Evolutionary conservation across 805 yeast genomes (phyloP), one percentile per base, ranked within the genome.

Genomic region (Candida mattraensis): DNA sequence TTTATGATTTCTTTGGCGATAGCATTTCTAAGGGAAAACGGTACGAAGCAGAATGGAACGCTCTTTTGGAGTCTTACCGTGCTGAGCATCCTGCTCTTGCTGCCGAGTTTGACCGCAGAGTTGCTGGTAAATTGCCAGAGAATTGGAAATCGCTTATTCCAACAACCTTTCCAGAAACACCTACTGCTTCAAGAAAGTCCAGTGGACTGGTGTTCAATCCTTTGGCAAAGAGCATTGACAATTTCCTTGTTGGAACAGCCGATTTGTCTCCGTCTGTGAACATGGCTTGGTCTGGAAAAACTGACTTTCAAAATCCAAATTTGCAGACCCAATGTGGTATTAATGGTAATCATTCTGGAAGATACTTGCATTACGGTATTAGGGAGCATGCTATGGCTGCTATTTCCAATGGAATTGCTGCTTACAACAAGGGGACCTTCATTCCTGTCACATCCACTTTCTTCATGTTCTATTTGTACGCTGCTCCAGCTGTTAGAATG

Each of bases 371-470:
- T 70, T 91, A 82, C 66, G 99, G 99, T 79, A 95, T 91, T 51
- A 83, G 99, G 68, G 99, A 91, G 75, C 98, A 93, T 69, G 97
- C 87, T 63, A 88, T 91, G 97, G 96, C 96, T 69, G 96, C 97
- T 47, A 84, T 89, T 64, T 75, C 89, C 78, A 93, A 91, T 69
- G 99, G 99, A 79, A 83, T 91, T 55, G 76, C 93, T 39, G 97
- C 96, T 37, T 91, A 72, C 60, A 83, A 80, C 71, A 95, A 95
- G 64, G 98, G 96, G 69, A 91, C 99, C 59, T 91, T 66, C 44
- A 56, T 66, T 35, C 69, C 70, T 2, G 56, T 64, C 33, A 55
- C 67, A 29, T 56, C 71, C 25, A 50, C 66, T 0, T 66, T 91
- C 87, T 76, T 93, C 66, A 91, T 91, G 81, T 91, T 91, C 56